Evolutionary conservation across 352 stramenopile genomes (phyloP), one percentile per base, ranked within the genome.

Genomic region (Phytophthora multivora): DNA sequence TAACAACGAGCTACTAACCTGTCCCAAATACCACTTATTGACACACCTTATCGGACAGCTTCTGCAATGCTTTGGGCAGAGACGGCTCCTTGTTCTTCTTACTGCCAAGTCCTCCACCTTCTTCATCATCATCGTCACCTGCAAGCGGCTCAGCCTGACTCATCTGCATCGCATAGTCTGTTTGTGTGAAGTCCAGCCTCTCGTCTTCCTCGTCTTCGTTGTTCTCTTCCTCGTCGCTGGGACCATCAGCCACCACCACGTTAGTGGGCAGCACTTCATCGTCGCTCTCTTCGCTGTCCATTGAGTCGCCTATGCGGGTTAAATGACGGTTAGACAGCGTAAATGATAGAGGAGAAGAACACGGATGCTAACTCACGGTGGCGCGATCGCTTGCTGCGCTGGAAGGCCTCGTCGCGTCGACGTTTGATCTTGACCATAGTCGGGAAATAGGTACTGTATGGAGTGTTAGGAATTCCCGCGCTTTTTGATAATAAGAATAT

Each of bases 101-200:
- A 35, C 51, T 47, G 26, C 45, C 28, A 11, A 33, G 8, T 33
- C 28, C 16, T 46, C 30, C 35, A 19, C 13, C 46, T 77, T 81
- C 41, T 46, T 68, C 59, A 70, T 80, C 43, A 18, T 54, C 52
- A 5, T 73, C 60, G 9, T 74, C 63, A 15, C 69, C 58, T 5
- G 43, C 51, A 5, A 54, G 43, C 1, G 43, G 64, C 38, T 78
- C 71, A 2, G 43, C 65, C 51, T 88, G 71, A 36, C 67, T 85
- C 60, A 83, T 69, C 50, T 89, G 77, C 33, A 73, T 41, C 7
- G 77, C 79, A 45, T 92, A 92, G 39, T 91, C 81, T 0, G 83
- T 83, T 73, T 94, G 85, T 13, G 85, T 92, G 39, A 94, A 94
- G 63, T 94, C 83, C 18, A 94, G 67, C 19, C 51, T 45, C 39